A percentile compares a stretch with the other conserved stretches of the same genome.
Evolutionary conservation across 148 eudicot species (phyloP).

Genomic region (Silene uniflora): DNA sequence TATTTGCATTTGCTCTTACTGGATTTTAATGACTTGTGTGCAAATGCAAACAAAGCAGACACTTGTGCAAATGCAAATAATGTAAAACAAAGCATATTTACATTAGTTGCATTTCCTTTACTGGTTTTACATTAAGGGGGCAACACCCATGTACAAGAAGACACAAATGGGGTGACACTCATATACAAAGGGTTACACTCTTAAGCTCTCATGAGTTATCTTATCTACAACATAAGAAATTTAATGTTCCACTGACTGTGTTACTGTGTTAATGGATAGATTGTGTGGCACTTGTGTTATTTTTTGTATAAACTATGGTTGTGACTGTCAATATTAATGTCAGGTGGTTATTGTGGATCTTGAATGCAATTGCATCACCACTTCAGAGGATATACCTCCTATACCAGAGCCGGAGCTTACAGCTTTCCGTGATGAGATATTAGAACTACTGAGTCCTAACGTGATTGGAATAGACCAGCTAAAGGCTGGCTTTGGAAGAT

Average conservation of each 20-base stretch:
- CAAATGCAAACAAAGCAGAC: too few species aligned
- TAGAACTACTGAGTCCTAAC: conserved; percentile 76
- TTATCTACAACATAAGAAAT: not conserved
- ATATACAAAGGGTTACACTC: not conserved
- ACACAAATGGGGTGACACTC: not conserved
- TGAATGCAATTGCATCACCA: conserved; percentile 76
- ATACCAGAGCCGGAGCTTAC: conserved; percentile 91
- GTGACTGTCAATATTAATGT: conserved; percentile 19
- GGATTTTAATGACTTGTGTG: not conserved
- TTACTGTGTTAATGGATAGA: not conserved
- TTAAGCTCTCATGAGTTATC: not conserved
- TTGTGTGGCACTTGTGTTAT: not conserved
- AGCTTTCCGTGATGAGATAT: conserved; percentile 64
- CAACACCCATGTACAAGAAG: not conserved
- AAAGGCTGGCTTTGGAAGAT: conserved; percentile 40
- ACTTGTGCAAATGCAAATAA: not conserved
- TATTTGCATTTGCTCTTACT: conserved; percentile 3
- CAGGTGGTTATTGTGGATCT: conserved; percentile 98
- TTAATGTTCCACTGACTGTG: not conserved
- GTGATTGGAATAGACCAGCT: conserved; percentile 76
- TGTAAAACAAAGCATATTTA: not conserved
- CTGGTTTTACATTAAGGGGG: not conserved
- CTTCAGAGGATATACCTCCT: conserved; percentile 92
- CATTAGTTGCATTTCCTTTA: not conserved
- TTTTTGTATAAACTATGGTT: conserved; percentile 6